A percentile compares a stretch with the other conserved stretches of the same genome.
phyloP scores from a whole-genome alignment of 108 stramenopile genomes.

The Bacterosira constricta region DNA sequence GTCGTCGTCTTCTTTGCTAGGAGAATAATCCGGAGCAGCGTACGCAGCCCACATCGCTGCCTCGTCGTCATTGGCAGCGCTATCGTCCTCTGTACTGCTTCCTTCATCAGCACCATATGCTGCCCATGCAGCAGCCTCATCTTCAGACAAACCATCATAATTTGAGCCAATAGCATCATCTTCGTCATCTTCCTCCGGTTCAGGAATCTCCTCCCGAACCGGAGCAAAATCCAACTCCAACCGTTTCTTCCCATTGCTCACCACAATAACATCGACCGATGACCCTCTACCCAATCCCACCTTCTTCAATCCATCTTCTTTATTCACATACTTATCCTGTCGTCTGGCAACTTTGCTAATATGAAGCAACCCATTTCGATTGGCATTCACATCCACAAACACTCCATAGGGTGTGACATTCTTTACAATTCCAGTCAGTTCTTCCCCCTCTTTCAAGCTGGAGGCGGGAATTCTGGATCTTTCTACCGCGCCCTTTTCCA shows the following conservation, averaged over 20 bases:
- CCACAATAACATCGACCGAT: constrained; percentile 50
- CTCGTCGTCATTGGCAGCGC: constrained; percentile 33
- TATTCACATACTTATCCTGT: constrained; percentile 56
- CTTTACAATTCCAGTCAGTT: constrained; percentile 56
- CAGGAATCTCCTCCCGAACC: constrained; percentile 4
- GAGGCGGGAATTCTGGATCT: constrained; percentile 58
- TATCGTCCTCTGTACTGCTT: not conserved
- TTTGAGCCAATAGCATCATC: not conserved
- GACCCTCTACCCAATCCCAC: constrained; percentile 63
- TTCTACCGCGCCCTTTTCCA: constrained; percentile 19
- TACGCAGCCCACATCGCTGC: constrained; percentile 60
- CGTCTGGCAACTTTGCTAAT: constrained; percentile 66
- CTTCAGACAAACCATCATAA: constrained; percentile 12
- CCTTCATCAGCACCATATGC: constrained; percentile 14
- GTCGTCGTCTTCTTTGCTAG: constrained; percentile 38
- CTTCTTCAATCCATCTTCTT: constrained; percentile 65
- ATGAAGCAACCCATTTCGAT: constrained; percentile 77
- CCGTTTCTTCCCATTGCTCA: constrained; percentile 56
- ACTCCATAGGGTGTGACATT: constrained; percentile 70
- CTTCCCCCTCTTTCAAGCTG: constrained; percentile 39
- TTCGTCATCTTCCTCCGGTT: not conserved
- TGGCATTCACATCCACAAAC: constrained; percentile 78
- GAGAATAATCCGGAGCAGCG: constrained; percentile 28
- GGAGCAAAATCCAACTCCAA: constrained; percentile 68
- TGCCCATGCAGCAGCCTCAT: constrained; percentile 44